Evolutionary conservation across 2,329 filamentous ascomycete genomes (phyloP).

Genomic region (Pseudocercospora fijiensis): DNA sequence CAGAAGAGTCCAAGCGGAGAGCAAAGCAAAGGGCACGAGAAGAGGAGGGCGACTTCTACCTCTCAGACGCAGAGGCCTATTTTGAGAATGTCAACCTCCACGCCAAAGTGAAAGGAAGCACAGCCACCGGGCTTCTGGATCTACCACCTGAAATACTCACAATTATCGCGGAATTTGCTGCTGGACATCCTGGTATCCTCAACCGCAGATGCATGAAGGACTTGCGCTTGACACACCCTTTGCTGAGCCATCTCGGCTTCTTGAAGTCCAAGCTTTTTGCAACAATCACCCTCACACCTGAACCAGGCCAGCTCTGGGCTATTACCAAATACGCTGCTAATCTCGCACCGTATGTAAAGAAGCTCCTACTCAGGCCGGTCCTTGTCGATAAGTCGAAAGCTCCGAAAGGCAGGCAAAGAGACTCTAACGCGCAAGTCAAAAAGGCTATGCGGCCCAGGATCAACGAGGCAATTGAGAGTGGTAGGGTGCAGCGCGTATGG

Average conservation of each 20-base stretch:
- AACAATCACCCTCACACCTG: not conserved
- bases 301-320: not conserved
- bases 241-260: not conserved
- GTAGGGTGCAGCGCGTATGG: not conserved
- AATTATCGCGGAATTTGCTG: not conserved
- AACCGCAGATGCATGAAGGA: not conserved
- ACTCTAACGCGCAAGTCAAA: not conserved
- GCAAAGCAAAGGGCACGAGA: not conserved
- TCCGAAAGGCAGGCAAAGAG: not conserved
- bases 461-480: not conserved
- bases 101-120: not conserved
- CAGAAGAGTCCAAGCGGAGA: not conserved
- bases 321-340: not conserved
- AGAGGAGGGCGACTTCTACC: not conserved
- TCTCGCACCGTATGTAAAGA: not conserved
- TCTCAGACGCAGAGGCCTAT: not conserved
- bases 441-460: not conserved
- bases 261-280: not conserved
- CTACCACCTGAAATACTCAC: not conserved
- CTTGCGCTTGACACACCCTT: not conserved
- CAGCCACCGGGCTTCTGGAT: not conserved
- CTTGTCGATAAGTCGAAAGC: not conserved
- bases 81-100: not conserved
- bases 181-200: not conserved
- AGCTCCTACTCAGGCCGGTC: not conserved